Evolutionary conservation across 2,329 filamentous ascomycete genomes (phyloP).

Genomic region (Fusarium fujikuroi): DNA sequence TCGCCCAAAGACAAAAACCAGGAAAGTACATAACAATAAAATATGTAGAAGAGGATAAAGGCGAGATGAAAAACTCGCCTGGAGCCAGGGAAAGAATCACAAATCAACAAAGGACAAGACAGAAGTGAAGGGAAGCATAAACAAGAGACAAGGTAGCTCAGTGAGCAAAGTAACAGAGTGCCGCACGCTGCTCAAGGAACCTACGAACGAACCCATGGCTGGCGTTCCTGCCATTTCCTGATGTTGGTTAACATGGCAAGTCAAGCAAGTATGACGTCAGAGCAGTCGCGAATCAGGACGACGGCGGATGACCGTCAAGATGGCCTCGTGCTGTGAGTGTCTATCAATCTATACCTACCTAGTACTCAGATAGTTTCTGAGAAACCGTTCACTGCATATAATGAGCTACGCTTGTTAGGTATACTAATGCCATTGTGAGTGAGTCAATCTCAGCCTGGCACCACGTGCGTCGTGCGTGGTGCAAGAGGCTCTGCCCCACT

Average conservation of each 20-base stretch:
- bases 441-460: not conserved
- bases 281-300: not conserved
- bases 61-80: slow-evolving; percentile 2
- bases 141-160: not conserved
- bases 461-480: not conserved
- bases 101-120: not conserved
- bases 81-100: slow-evolving; percentile 6
- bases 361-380: not conserved
- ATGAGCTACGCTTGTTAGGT: not conserved
- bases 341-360: not conserved
- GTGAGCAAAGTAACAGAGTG: not conserved
- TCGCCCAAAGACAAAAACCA: slow-evolving; percentile 17
- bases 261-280: slow-evolving; percentile 21
- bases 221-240: slow-evolving; percentile 2
- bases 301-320: not conserved
- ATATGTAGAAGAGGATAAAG: not conserved
- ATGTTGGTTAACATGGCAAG: not conserved
- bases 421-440: not conserved
- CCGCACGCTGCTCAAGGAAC: not conserved
- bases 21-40: slow-evolving; percentile 5
- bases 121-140: not conserved
- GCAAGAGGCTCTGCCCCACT: not conserved
- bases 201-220: slow-evolving; percentile 3
- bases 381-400: too few species aligned
- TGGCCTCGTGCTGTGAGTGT: not conserved